phyloP scores from a whole-genome alignment of 257 asterid species.

The Thymus mandschuricus region DNA sequence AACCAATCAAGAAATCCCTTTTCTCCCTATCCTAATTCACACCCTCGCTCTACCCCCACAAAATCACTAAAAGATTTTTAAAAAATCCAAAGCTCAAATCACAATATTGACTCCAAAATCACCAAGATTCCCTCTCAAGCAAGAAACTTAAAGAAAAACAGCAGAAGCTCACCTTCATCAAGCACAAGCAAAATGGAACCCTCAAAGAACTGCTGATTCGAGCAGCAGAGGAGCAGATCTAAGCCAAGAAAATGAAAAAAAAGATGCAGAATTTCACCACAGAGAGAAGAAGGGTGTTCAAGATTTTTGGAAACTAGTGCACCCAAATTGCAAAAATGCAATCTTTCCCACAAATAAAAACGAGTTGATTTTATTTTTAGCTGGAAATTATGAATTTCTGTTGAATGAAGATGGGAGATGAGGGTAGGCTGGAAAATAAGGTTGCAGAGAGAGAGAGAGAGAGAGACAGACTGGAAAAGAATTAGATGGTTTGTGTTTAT shows the following conservation, averaged over 20 bases:
- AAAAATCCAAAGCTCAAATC: constrained; percentile 30
- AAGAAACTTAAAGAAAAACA: constrained; percentile 26
- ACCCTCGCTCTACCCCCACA: constrained; percentile 27
- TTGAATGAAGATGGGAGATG: no score
- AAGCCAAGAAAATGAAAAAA: constrained; percentile 22
- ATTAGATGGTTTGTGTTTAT: constrained; percentile 28
- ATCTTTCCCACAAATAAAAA: constrained; percentile 25
- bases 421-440: constrained; percentile 41
- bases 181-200: constrained; percentile 18
- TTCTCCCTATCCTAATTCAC: no score
- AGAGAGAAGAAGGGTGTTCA: not conserved
- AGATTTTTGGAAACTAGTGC: not conserved
- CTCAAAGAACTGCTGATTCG: constrained; percentile 33
- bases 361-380: not conserved
- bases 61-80: constrained; percentile 14
- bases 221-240: constrained; percentile 49
- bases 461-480: constrained; percentile 56
- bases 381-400: constrained; percentile 29
- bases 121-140: constrained; percentile 27
- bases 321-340: constrained; percentile 26
- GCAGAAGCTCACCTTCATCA: constrained; percentile 42
- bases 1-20: constrained; percentile 19
- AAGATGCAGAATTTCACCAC: not conserved
- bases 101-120: constrained; percentile 16
- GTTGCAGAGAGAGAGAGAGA: constrained; percentile 8